A percentile compares a stretch with the other conserved stretches of the same genome.
Conservation (phyloP, 306 rosid species). For the Cicer chorassanicum region DNA sequence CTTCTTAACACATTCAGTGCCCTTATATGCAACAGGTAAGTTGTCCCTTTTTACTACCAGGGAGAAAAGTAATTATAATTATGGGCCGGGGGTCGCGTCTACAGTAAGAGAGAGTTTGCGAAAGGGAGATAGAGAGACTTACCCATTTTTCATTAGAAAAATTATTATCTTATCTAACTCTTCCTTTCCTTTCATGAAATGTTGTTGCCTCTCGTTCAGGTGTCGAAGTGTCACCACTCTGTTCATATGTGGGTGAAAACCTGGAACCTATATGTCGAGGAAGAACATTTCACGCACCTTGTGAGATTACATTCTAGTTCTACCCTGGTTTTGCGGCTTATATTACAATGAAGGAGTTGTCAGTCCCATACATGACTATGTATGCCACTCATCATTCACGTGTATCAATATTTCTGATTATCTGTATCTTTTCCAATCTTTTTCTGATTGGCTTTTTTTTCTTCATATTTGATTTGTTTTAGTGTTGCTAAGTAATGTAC, state of each 20-base stretch:
- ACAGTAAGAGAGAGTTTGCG: background rate
- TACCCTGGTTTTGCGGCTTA: conserved; percentile 47
- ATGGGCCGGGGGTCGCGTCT: background rate
- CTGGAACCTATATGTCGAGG: conserved; percentile 95
- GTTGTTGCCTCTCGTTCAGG: conserved; percentile 57
- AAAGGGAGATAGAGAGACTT: no score
- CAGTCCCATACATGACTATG: conserved; percentile 37
- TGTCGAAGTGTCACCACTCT: conserved; percentile 93
- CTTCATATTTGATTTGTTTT: conserved; percentile 22
- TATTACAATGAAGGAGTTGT: conserved; percentile 40
- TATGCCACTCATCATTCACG: conserved; percentile 33
- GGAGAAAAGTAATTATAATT: conserved; percentile 20
- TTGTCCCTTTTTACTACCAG: conserved; percentile 4
- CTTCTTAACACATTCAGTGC: conserved; percentile 97
- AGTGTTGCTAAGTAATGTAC: conserved; percentile 45
- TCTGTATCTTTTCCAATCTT: conserved; percentile 46
- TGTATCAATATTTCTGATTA: conserved; percentile 46
- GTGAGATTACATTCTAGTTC: conserved; percentile 86
- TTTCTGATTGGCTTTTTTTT: conserved; percentile 47
- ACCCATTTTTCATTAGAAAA: background rate
- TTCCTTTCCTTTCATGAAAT: conserved; percentile 25
- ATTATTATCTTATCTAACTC: conserved; percentile 9
- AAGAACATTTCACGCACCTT: conserved; percentile 98
- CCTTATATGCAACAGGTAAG: conserved; percentile 89
- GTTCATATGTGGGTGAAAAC: conserved; percentile 95